Evolutionary conservation across 2,329 filamentous ascomycete genomes (phyloP).

Genomic region (Dichotomopilus funicola): DNA sequence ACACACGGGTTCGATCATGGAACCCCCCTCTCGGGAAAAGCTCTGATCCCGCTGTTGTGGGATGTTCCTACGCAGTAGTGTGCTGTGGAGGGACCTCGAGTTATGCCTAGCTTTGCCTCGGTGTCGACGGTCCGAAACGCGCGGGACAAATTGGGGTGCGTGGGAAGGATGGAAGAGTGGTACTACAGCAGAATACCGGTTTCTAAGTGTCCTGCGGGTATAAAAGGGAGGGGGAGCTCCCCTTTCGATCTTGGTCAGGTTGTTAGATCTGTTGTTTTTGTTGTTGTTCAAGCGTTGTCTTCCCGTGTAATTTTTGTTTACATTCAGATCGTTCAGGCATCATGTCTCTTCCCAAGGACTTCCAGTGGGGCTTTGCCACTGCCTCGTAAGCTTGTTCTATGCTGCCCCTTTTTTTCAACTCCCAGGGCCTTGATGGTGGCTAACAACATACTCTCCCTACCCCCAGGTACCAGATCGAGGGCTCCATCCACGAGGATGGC

Average conservation of each 20-base stretch:
- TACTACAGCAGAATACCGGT: no score
- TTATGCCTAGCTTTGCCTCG: constrained; percentile 38
- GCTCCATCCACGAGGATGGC: constrained; percentile 65
- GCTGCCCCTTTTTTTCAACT: neutral
- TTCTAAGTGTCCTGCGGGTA: constrained; percentile 8
- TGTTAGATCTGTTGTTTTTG: no score
- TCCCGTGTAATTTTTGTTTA: neutral
- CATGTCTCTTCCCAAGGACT: constrained; percentile 61
- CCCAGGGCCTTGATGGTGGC: neutral
- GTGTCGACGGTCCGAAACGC: constrained; percentile 46
- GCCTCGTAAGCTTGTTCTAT: constrained; percentile 51
- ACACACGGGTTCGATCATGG: constrained; percentile 12
- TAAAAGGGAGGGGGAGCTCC: constrained; percentile 15
- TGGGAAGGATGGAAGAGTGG: constrained; percentile 13
- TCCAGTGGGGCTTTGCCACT: constrained; percentile 75
- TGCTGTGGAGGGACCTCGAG: constrained; percentile 9
- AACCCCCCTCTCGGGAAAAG: constrained; percentile 4
- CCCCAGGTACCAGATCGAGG: constrained; percentile 79
- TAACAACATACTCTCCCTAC: neutral
- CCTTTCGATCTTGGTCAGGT: neutral
- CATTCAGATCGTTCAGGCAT: constrained; percentile 13
- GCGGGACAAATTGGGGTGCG: constrained; percentile 34
- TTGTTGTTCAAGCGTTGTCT: neutral
- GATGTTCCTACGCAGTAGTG: no score
- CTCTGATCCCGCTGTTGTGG: no score